phyloP scores from a whole-genome alignment of 2,329 filamentous ascomycete species.

The Hypoxylon sp. region DNA sequence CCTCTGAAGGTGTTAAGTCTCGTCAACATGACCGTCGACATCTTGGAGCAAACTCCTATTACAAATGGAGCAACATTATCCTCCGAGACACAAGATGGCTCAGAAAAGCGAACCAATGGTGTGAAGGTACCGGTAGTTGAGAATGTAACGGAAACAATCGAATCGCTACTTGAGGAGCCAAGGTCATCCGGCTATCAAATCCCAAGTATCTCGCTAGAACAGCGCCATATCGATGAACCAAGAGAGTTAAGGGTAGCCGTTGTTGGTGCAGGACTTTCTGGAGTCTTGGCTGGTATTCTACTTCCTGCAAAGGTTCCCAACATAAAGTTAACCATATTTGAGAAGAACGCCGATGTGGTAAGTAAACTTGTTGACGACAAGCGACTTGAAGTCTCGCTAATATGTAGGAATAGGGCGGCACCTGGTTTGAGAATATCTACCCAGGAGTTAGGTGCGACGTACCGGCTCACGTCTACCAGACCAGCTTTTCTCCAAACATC shows the following conservation, averaged over 20 bases:
- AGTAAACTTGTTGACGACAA: conserved; percentile 50
- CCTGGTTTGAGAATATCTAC: conserved; percentile 71
- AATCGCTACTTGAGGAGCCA: conserved; percentile 34
- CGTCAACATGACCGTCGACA: conserved; percentile 35
- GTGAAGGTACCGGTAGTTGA: conserved; percentile 30
- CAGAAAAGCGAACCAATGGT: conserved; percentile 29
- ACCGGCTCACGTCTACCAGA: conserved; percentile 78
- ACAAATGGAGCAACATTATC: conserved; percentile 20
- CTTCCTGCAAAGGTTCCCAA: conserved; percentile 78
- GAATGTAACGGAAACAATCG: conserved; percentile 21
- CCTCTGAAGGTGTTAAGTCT: conserved; percentile 4
- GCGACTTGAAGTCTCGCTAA: conserved; percentile 16
- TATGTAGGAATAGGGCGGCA: conserved; percentile 60
- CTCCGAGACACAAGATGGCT: conserved; percentile 6
- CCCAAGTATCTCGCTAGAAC: conserved; percentile 51
- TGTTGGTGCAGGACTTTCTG: conserved; percentile 75
- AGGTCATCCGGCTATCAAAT: conserved; percentile 28
- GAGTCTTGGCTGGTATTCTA: conserved; percentile 74
- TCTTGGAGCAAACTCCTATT: conserved; percentile 14
- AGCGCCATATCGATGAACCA: conserved; percentile 63
- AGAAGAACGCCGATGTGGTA: conserved; percentile 78
- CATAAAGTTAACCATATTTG: conserved; percentile 75
- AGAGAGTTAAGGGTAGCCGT: conserved; percentile 69
- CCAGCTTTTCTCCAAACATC: conserved; percentile 75
- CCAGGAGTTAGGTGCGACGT: conserved; percentile 78